Base-by-base conservation (phyloP, 2,329 filamentous ascomycete species). In the Fusarium citri region DNA sequence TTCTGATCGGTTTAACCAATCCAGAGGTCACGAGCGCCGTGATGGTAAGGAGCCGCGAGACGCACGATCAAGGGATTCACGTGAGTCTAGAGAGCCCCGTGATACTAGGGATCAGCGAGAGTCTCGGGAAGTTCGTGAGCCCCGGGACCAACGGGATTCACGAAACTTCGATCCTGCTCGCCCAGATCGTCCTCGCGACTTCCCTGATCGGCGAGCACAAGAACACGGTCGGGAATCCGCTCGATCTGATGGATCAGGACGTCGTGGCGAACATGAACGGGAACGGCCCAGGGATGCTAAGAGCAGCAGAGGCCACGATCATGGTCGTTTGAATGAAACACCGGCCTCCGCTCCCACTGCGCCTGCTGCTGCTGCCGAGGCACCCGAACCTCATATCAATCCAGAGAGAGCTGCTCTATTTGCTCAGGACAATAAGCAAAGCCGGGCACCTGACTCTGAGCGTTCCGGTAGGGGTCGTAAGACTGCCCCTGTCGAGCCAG, bases 401-500 rank as follows among this genome's bases (percentile, higher is more conserved):
- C 86, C 87, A 2, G 85, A 87, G 54, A 82, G 87, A 59, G 85
- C 86, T 30, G 82, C 85, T 11, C 77, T 86, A 8, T 83, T 87
- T 54, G 80, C 80, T 2, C 72, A 81, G 63, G 79, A 82, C 22
- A 57, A 68, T 30, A 76, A 78, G 23, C 71, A 75, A 28, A 34
- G 69, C 30, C 74, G 77, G n/a, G 72, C 66, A 22, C 69, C 70
- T 16, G 77, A 80, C 22, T 58, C 73, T 20, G 80, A 81, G 34
- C 75, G 76, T 14, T 47, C 71, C 22, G 66, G 68, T 1, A 76
- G 78, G 22, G 57, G 60, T 23, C 80, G 78, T 58, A 71, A 69
- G 68, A 69, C 51, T 71, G 76, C 55, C 68, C 72, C 74, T 15
- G 72, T 70, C 15, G 78, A 77, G 9, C 34, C 79, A 5, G 64